These are phyloP conservation scores for Cicer chorassanicum DNA, from an alignment of 306 rosid species.

Conservation along the genomic window DNA sequence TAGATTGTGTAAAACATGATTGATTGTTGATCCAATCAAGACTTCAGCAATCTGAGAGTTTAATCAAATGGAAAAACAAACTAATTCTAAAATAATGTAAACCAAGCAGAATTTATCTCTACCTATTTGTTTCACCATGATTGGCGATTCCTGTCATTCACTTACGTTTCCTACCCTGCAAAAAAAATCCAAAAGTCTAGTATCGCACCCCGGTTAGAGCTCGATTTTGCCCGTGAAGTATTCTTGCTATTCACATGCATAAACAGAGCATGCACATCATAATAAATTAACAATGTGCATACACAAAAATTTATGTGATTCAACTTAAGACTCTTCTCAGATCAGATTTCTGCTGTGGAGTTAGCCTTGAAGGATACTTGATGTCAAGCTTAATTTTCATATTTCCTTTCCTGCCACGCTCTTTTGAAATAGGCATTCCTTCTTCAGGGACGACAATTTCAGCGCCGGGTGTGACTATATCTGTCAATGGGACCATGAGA, in stretches of 20 bases:
- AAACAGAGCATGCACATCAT: constrained; percentile 39
- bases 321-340: constrained; percentile 82
- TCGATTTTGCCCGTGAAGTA: background rate
- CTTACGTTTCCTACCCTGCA: constrained; percentile 45
- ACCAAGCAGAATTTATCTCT: constrained; percentile 33
- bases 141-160: constrained; percentile 27
- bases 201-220: background rate
- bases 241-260: constrained; percentile 51
- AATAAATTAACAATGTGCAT: constrained; percentile 46
- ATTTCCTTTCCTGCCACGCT: constrained; percentile 85
- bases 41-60: constrained; percentile 20
- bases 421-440: constrained; percentile 96
- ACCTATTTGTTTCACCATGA: constrained; percentile 37
- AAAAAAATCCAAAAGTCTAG: constrained; percentile 42
- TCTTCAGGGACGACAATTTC: constrained; percentile 72
- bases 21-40: constrained; percentile 15
- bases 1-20: constrained; percentile 24
- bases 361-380: constrained; percentile 79
- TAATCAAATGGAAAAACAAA: constrained; percentile 36
- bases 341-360: constrained; percentile 81
- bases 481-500: constrained; percentile 62
- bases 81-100: constrained; percentile 6
- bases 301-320: constrained; percentile 51
- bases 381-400: constrained; percentile 82
- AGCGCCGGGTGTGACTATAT: constrained; percentile 74